phyloP scores from a whole-genome alignment of 2,329 filamentous ascomycete genomes.

The Corynespora cassiicola region DNA sequence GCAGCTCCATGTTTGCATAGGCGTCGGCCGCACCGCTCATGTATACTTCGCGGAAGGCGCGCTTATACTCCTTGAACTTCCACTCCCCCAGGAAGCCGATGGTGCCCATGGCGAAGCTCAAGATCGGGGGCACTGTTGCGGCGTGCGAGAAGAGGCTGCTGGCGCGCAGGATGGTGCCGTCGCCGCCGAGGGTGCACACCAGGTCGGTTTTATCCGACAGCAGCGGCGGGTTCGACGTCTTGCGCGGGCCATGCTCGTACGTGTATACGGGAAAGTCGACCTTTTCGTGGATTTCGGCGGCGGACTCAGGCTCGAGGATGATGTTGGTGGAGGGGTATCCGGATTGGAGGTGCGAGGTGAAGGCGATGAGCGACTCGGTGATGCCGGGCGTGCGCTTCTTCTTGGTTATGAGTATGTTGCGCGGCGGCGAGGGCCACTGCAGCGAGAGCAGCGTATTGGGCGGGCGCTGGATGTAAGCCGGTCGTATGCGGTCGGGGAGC shows the following conservation, averaged over 20 bases:
- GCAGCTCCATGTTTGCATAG: slow-evolving; percentile 66
- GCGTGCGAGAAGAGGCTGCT: slow-evolving; percentile 86
- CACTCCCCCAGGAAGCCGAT: slow-evolving; percentile 95
- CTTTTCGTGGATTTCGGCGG: slow-evolving; percentile 71
- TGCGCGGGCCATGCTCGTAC: slow-evolving; percentile 32
- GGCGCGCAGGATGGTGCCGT: slow-evolving; percentile 87
- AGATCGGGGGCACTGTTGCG: slow-evolving; percentile 81
- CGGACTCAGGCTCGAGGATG: slow-evolving; percentile 80
- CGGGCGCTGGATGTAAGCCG: slow-evolving; percentile 58
- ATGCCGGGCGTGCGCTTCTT: slow-evolving; percentile 66
- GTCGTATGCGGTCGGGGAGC: slow-evolving; percentile 41
- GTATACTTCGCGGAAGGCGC: slow-evolving; percentile 90
- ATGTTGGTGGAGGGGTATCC: slow-evolving; percentile 84
- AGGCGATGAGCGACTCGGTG: slow-evolving; percentile 64
- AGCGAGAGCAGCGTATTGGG: slow-evolving; percentile 68
- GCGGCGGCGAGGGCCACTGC: slow-evolving; percentile 71
- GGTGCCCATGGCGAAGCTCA: slow-evolving; percentile 97
- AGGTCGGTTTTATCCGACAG: slow-evolving; percentile 84
- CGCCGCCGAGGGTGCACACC: slow-evolving; percentile 88
- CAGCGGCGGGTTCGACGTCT: slow-evolving; percentile 42
- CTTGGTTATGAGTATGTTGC: slow-evolving; percentile 72
- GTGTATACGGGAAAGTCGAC: slow-evolving; percentile 70
- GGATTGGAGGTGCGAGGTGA: slow-evolving; percentile 72
- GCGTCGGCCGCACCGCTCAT: slow-evolving; percentile 72
- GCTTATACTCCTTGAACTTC: slow-evolving; percentile 92